phyloP scores from a whole-genome alignment of 2,329 filamentous ascomycete genomes.

The Tolypocladium ovalisporum region DNA sequence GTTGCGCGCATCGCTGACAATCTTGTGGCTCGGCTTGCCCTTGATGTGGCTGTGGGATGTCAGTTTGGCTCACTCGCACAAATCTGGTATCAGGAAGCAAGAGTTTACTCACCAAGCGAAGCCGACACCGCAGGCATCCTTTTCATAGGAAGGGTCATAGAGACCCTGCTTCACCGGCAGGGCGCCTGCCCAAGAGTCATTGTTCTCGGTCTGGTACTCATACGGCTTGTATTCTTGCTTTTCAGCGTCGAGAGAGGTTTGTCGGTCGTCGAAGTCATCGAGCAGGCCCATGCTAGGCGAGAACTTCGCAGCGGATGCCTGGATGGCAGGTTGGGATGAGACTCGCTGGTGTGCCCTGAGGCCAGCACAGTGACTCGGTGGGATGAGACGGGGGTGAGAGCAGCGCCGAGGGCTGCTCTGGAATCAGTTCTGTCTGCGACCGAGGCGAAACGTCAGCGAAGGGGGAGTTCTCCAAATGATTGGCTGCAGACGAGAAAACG shows the following conservation, averaged over 20 bases:
- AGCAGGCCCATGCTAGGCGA: constrained; percentile 60
- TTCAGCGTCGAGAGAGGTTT: constrained; percentile 49
- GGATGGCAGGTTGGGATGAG: constrained; percentile 2
- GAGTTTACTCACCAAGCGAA: constrained; percentile 74
- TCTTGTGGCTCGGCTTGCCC: constrained; percentile 94
- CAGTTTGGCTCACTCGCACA: constrained; percentile 4
- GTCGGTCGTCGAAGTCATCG: constrained; percentile 59
- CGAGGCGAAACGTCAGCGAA: constrained; percentile 1
- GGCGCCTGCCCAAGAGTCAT: constrained; percentile 82
- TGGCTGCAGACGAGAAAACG: neutral
- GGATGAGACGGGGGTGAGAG: constrained; percentile 8
- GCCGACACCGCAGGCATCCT: constrained; percentile 98
- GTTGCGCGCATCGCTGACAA: constrained; percentile 82
- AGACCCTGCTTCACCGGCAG: constrained; percentile 97
- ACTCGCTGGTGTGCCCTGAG: neutral
- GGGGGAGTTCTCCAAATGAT: neutral
- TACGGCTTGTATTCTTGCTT: constrained; percentile 56
- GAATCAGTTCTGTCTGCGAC: constrained; percentile 6
- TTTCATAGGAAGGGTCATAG: constrained; percentile 91
- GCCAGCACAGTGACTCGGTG: neutral
- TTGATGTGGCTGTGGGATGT: constrained; percentile 70
- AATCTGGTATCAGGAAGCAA: neutral
- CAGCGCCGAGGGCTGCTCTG: constrained; percentile 12
- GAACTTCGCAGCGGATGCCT: constrained; percentile 15
- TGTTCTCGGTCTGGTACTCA: constrained; percentile 81